Conservation (phyloP, 495 filamentous ascomycete species). For the Podospora bellae-mahoneyi region DNA sequence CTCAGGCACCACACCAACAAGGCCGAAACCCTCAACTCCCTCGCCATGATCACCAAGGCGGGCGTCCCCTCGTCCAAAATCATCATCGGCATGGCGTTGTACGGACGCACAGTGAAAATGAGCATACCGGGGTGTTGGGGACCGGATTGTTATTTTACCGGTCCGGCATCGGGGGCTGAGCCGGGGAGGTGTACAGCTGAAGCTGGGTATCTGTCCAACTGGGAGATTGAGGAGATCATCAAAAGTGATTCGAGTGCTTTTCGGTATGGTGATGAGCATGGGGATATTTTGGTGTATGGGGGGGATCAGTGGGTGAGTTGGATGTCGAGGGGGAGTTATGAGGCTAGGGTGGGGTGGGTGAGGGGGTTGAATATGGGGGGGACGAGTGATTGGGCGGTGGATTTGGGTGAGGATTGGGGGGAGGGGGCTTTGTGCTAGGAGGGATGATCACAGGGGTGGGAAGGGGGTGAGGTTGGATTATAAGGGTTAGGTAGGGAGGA, state of each 20-base stretch:
- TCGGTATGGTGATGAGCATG: conserved; percentile 18
- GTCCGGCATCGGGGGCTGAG: conserved; percentile 15
- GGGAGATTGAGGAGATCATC: conserved; percentile 34
- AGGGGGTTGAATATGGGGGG: conserved; percentile 25
- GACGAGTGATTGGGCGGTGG: conserved; percentile 32
- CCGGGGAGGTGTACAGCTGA: conserved; percentile 40
- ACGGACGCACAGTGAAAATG: conserved; percentile 40
- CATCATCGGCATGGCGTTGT: conserved; percentile 38
- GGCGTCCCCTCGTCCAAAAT: conserved; percentile 42
- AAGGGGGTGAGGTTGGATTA: too few species aligned
- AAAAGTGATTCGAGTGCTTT: neutral
- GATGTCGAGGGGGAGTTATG: conserved; percentile 32
- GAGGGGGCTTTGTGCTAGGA: too few species aligned
- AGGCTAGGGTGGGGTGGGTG: conserved; percentile 7
- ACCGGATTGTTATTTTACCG: conserved; percentile 17
- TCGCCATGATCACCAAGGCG: conserved; percentile 51
- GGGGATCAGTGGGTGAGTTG: conserved; percentile 40
- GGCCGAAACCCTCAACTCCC: conserved; percentile 39
- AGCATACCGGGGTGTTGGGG: conserved; percentile 11
- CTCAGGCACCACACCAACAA: conserved; percentile 41
- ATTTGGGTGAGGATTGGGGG: conserved; percentile 10
- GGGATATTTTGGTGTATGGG: conserved; percentile 43
- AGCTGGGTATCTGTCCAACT: conserved; percentile 35
- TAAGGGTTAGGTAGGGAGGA: too few species aligned
- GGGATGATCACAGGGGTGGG: too few species aligned